Evolutionary conservation across 1,284 basidiomycete genomes (phyloP), one percentile per base, ranked within the genome.

Genomic region (Retiboletus flavoniger): DNA sequence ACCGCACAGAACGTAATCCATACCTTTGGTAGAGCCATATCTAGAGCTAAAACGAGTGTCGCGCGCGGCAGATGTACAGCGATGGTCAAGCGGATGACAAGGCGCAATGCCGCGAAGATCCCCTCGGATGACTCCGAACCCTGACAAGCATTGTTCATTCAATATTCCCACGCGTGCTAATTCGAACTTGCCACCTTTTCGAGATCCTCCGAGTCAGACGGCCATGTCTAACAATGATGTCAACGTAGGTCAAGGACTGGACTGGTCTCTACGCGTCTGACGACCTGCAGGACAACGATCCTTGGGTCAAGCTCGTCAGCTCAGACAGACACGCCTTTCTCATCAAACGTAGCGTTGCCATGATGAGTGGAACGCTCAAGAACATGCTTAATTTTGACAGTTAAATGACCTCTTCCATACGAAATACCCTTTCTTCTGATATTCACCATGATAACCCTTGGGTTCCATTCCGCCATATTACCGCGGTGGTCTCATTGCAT

Each of bases 231-330:
- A 2, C 44, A 50, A 51, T n/a, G 47, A 58, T 13, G 32, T 39
- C 50, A 53, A 57, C 38, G 69, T 65, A 62, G 32, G 69, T 52
- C 35, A 3, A 14, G 2, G 13, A 19, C 2, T 40, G 3, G 4
- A 28, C 14, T 19, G 1, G 16, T 4, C 7, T 3, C 3, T 21
- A 1, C 7, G 1, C 7, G 24, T 8, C 58, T 59, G 2, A 67
- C 41, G 4, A n/a, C 34, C 3, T 34, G 2, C 51, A 69, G 54
- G 58, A 66, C 4, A 58, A 51, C 6, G 71, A 76, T 34, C 75
- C 74, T 13, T 84, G 83, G 83, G 76, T 84, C 31, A 76, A 78
- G 35, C 72, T 84, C 8, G 72, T 72, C 35, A 81, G 78, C 59
- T 70, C 65, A 0, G 82, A 84, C 52, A 81, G 81, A 3, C 80